Base-by-base conservation (phyloP, 768 basidiomycete genomes). In the Pisolithus albus region DNA sequence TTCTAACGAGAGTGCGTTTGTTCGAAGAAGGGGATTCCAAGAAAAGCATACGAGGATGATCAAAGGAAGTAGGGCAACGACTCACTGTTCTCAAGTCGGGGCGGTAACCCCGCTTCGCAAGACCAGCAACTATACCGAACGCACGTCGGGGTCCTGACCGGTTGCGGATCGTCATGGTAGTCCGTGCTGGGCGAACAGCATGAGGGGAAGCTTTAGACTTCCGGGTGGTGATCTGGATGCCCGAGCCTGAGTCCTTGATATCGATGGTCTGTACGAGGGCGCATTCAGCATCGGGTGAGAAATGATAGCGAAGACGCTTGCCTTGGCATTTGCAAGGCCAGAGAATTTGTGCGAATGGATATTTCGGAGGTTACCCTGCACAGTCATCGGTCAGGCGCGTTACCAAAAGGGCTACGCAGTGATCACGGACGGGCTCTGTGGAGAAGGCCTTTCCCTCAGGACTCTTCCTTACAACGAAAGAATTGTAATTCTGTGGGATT, bases 321-420 rank as follows among this genome's bases (percentile, higher is more conserved):
- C 88, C 83, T 87, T 92, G 63, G 75, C 56, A 78, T 94, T 93
- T 63, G 86, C 82, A 53, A 94, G 75, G 52, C 92, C 91, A 53
- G 92, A 95, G 77, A 79, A 92, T 67, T 94, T 95, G 79, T 80
- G 78, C n/a, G 92, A 93, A 76, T 93, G 87, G 59, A 91, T 61
- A 75, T 88, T 92, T 53, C 78, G 75, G 68, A 92, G 82, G 75
- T 92, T 92, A 59, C 88, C 92, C 90, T 91, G 53, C 52, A 37
- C 18, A 45, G 41, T 1, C 28, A 54, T 50, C 36, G 18, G 59
- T 53, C 8, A 47, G 24, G 34, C n/a, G 18, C 13, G 23, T 36
- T 11, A 10, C 47, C 10, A 7, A 36, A 52, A 48, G 7, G 32
- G 43, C 19, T 32, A 19, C 8, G 28, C 23, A 48, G 48, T 30